Percentiles rank a stretch among this genome's conserved stretches.
Conservation (phyloP, 2,329 filamentous ascomycete species). For the Hymenoscyphus albidus region DNA sequence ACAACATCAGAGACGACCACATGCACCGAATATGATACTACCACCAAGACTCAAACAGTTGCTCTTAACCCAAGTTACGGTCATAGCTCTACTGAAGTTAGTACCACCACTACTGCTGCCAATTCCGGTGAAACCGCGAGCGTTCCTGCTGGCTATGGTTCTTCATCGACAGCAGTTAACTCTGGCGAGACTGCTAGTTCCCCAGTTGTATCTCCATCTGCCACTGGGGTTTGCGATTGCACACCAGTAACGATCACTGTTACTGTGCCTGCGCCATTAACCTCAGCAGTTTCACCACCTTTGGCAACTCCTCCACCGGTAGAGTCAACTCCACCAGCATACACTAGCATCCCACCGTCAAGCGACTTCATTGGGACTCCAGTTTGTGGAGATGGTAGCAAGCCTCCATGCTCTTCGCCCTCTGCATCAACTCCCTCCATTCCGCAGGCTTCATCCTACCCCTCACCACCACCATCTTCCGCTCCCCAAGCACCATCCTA, state of each 20-base stretch:
- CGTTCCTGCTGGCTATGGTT: background rate
- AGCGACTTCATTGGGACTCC: background rate
- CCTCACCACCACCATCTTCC: background rate
- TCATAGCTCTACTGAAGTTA: background rate
- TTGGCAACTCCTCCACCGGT: background rate
- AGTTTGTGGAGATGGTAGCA: background rate
- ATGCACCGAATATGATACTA: constrained; percentile 1
- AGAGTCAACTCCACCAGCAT: background rate
- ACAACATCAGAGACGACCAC: constrained; percentile 2
- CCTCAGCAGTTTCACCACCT: background rate
- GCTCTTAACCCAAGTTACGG: constrained; percentile 6
- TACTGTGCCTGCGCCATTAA: background rate
- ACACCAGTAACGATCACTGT: constrained; percentile 6
- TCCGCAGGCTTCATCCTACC: background rate
- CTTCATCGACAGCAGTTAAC: background rate
- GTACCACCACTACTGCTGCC: too few relatives aligned
- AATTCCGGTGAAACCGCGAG: too few relatives aligned
- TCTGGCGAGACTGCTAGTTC: background rate
- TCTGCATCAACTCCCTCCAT: background rate
- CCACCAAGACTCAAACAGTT: constrained; percentile 7
- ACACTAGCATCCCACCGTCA: background rate
- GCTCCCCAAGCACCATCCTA: background rate
- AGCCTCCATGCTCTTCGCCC: background rate
- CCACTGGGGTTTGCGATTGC: constrained; percentile 1
- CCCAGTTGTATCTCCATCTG: background rate